A percentile compares a stretch with the other conserved stretches of the same genome.
Conservation (phyloP, 768 basidiomycete species). For the Lentinula edodes region DNA sequence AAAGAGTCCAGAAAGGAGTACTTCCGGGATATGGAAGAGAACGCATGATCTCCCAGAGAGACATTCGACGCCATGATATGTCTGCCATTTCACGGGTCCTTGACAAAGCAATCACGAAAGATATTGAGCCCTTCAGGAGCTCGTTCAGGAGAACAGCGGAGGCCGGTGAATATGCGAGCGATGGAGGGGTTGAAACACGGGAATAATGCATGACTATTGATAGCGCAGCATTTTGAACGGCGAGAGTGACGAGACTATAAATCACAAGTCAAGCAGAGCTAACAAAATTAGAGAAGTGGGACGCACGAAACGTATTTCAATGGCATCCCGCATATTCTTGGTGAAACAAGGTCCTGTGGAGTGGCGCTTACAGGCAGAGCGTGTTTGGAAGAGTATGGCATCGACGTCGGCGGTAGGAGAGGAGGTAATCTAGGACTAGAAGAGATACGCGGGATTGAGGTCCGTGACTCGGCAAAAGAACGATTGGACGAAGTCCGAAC, state of each 20-base stretch:
- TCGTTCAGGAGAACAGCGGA: conserved; percentile 94
- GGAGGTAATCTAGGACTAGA: conserved; percentile 42
- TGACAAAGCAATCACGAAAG: conserved; percentile 76
- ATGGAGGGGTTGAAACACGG: conserved; percentile 75
- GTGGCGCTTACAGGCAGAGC: conserved; percentile 23
- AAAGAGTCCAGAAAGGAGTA: conserved; percentile 48
- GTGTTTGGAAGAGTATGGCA: conserved; percentile 31
- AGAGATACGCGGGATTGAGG: conserved; percentile 19
- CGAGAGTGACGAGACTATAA: conserved; percentile 71
- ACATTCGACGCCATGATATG: conserved; percentile 33
- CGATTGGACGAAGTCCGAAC: conserved; percentile 38
- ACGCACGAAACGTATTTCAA: conserved; percentile 80
- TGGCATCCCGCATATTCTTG: conserved; percentile 64
- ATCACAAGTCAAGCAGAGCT: conserved; percentile 6
- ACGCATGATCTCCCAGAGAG: conserved; percentile 29
- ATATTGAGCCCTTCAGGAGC: conserved; percentile 89
- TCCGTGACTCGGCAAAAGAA: conserved; percentile 27
- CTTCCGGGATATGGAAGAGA: conserved; percentile 40
- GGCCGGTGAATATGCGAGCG: conserved; percentile 86
- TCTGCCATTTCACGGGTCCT: conserved; percentile 40
- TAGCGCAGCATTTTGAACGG: conserved; percentile 91
- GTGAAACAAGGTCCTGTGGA: conserved; percentile 23
- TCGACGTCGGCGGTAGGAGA: conserved; percentile 42
- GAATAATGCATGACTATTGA: conserved; percentile 99
- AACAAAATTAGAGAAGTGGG: conserved; percentile 5